These are phyloP conservation scores for Calocybe gangraenosa DNA, from an alignment of 768 basidiomycete genomes.

Conservation along the genomic window DNA sequence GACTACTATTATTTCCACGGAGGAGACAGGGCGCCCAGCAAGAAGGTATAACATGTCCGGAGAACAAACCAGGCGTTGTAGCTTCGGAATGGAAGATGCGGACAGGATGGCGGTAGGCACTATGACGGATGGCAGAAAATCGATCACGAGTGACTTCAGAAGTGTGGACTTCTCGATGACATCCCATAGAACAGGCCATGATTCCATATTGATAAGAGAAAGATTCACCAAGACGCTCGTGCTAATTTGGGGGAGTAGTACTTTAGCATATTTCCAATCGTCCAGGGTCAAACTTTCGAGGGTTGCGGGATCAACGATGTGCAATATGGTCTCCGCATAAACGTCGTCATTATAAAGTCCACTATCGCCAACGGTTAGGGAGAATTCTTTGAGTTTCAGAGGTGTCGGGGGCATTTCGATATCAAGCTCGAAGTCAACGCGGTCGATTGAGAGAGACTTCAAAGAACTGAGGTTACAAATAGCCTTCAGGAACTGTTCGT, in stretches of 20 bases:
- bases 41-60: constrained; percentile 4
- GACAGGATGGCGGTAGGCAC: neutral
- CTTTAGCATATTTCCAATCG: neutral
- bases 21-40: constrained; percentile 5
- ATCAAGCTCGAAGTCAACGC: neutral
- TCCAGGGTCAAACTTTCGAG: constrained; percentile 3
- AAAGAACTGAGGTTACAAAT: constrained; percentile 10
- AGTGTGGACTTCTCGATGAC: constrained; percentile 1
- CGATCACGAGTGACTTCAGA: constrained; percentile 5
- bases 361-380: neutral
- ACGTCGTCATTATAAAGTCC: too few species aligned
- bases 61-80: constrained; percentile 4
- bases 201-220: neutral
- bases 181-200: neutral
- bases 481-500: constrained; percentile 8
- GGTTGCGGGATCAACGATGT: neutral
- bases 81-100: constrained; percentile 9
- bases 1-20: constrained; percentile 3
- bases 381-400: constrained; percentile 6
- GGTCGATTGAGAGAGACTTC: neutral
- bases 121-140: too few species aligned
- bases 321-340: neutral
- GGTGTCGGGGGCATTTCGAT: neutral
- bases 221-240: constrained; percentile 4
- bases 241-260: constrained; percentile 1